These are phyloP conservation scores for Aspergillus felis DNA, from an alignment of 2,329 filamentous ascomycete genomes.

Conservation along the genomic window DNA sequence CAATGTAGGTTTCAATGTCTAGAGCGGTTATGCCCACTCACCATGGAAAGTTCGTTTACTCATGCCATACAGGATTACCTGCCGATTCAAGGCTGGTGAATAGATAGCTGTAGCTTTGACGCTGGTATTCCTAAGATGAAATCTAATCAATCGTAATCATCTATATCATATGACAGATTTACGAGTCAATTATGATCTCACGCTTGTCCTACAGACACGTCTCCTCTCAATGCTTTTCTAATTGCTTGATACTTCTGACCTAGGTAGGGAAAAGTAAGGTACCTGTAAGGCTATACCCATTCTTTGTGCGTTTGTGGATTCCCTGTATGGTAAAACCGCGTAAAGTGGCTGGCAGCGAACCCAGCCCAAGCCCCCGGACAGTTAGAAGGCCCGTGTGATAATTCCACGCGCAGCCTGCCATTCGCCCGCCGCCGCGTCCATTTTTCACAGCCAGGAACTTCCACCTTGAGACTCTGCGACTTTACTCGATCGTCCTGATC, in stretches of 20 bases:
- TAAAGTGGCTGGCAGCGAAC: conserved; percentile 3
- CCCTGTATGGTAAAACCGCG: conserved; percentile 14
- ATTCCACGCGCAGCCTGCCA: conserved; percentile 29
- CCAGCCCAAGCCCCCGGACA: neutral
- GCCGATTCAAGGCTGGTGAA: no score
- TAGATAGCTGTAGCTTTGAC: no score
- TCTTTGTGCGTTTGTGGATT: conserved; percentile 7
- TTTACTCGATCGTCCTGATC: conserved; percentile 19
- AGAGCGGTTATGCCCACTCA: neutral
- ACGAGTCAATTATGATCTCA: neutral
- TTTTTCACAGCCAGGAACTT: conserved; percentile 26
- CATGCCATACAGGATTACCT: neutral
- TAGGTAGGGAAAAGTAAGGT: neutral
- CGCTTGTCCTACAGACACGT: neutral
- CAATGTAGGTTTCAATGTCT: neutral
- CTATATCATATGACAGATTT: neutral
- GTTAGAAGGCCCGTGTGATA: conserved; percentile 8
- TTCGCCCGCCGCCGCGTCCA: conserved; percentile 12
- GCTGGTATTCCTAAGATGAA: neutral
- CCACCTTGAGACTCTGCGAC: conserved; percentile 11
- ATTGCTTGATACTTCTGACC: neutral
- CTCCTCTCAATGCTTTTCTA: neutral
- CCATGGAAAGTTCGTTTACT: neutral
- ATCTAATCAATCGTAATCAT: neutral
- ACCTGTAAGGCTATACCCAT: neutral